A percentile compares a stretch with the other conserved stretches of the same genome.
Conservation (phyloP, 2,329 filamentous ascomycete species). For the Leptosphaerulina australis region DNA sequence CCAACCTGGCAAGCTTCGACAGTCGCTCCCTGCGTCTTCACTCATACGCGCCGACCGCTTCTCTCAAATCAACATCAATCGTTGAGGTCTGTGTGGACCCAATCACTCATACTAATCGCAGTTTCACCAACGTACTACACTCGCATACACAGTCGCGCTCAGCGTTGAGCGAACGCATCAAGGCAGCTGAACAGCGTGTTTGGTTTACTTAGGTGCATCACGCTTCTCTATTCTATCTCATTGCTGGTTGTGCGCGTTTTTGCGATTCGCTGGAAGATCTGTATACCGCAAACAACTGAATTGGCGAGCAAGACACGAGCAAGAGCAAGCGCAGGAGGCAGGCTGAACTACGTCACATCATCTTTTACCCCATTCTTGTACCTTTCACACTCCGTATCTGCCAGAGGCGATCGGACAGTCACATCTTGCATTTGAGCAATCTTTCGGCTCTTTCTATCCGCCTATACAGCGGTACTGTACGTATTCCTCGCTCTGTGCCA, state of each 20-base stretch:
- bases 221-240: constrained; percentile 26
- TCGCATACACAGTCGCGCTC: constrained; percentile 3
- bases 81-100: constrained; percentile 1
- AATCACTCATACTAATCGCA: constrained; percentile 1
- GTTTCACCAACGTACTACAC: background rate
- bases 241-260: constrained; percentile 32
- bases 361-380: constrained; percentile 45
- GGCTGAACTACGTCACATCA: constrained; percentile 36
- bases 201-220: constrained; percentile 16
- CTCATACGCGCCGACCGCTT: constrained; percentile 24
- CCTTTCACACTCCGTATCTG: constrained; percentile 47
- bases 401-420: constrained; percentile 49
- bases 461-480: constrained; percentile 47
- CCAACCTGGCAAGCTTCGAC: constrained; percentile 8
- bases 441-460: constrained; percentile 42
- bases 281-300: constrained; percentile 34
- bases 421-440: constrained; percentile 41
- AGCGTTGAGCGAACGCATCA: background rate
- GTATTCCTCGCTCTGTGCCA: constrained; percentile 47
- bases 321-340: constrained; percentile 33
- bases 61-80: constrained; percentile 7
- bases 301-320: constrained; percentile 24
- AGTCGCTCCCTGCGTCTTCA: constrained; percentile 22
- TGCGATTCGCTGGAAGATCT: constrained; percentile 32
- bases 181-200: constrained; percentile 21